Conservation (phyloP, 2,329 filamentous ascomycete genomes). For the Fusarium subglutinans region DNA sequence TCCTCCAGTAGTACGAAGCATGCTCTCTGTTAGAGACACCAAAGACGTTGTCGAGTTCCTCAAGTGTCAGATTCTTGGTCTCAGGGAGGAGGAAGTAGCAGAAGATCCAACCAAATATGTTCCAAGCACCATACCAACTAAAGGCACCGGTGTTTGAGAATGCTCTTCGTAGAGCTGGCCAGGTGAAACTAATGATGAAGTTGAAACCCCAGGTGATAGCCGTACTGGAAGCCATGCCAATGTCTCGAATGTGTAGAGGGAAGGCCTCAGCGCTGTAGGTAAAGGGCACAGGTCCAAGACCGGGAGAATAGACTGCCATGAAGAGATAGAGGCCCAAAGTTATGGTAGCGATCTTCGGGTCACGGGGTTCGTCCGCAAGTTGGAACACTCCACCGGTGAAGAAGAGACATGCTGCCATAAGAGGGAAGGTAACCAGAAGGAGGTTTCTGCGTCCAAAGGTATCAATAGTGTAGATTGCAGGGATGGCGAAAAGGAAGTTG, state of each 20-base stretch:
- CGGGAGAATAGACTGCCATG: slow-evolving; percentile 56
- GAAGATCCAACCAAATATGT: slow-evolving; percentile 47
- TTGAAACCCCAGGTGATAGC: slow-evolving; percentile 54
- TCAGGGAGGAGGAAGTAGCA: slow-evolving; percentile 49
- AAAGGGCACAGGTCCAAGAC: slow-evolving; percentile 67
- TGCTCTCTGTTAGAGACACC: slow-evolving; percentile 45
- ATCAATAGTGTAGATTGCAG: slow-evolving; percentile 67
- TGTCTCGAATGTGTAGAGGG: slow-evolving; percentile 63
- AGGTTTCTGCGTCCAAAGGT: slow-evolving; percentile 66
- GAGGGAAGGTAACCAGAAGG: slow-evolving; percentile 65
- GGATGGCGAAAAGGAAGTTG: slow-evolving; percentile 67
- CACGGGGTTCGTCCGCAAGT: slow-evolving; percentile 40
- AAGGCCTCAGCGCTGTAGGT: slow-evolving; percentile 69
- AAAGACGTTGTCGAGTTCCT: slow-evolving; percentile 50
- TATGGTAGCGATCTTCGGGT: slow-evolving; percentile 46
- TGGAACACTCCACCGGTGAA: slow-evolving; percentile 62
- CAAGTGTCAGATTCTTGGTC: slow-evolving; percentile 48
- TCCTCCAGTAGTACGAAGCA: slow-evolving; percentile 43
- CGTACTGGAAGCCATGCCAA: slow-evolving; percentile 61
- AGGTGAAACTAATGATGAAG: slow-evolving; percentile 50
- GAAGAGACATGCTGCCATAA: slow-evolving; percentile 65
- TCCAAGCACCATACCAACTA: slow-evolving; percentile 52
- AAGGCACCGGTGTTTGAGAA: slow-evolving; percentile 50
- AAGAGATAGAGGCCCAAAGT: slow-evolving; percentile 53
- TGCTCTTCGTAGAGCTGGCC: slow-evolving; percentile 37